Conservation (phyloP, 768 basidiomycete genomes). For the Leccinellum luteum region DNA sequence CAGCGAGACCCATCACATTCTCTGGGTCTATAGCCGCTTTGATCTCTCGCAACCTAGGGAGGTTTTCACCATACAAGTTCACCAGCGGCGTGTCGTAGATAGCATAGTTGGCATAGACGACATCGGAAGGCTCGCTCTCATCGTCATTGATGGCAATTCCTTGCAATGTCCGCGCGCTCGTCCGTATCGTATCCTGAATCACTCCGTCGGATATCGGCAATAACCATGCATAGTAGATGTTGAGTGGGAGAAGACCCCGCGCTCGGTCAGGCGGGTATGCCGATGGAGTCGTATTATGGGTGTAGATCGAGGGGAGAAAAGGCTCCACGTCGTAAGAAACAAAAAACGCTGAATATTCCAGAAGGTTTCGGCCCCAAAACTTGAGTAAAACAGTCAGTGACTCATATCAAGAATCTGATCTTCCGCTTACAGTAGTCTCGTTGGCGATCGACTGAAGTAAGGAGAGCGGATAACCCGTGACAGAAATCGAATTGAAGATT, state of each 20-base stretch:
- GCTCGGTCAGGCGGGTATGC: conserved; percentile 47
- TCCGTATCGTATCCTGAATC: conserved; percentile 36
- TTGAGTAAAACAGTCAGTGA: conserved; percentile 6
- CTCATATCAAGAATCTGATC: not conserved
- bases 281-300: conserved; percentile 34
- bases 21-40: not conserved
- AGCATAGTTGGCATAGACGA: not conserved
- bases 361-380: conserved; percentile 10
- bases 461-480: conserved; percentile 4
- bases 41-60: not conserved
- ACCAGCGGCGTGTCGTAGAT: not conserved
- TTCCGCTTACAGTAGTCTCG: conserved; percentile 14
- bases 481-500: conserved; percentile 9
- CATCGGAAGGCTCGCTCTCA: not conserved
- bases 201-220: not conserved
- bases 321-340: conserved; percentile 41
- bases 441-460: conserved; percentile 17
- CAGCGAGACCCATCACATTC: not conserved
- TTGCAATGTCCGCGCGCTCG: conserved; percentile 38
- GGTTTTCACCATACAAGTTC: not conserved
- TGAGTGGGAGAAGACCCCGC: conserved; percentile 38
- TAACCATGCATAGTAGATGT: conserved; percentile 37
- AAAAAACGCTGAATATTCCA: not conserved
- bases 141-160: conserved; percentile 39
- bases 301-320: conserved; percentile 44